phyloP scores from a whole-genome alignment of 352 stramenopile genomes.

The Pythium aquatile region DNA sequence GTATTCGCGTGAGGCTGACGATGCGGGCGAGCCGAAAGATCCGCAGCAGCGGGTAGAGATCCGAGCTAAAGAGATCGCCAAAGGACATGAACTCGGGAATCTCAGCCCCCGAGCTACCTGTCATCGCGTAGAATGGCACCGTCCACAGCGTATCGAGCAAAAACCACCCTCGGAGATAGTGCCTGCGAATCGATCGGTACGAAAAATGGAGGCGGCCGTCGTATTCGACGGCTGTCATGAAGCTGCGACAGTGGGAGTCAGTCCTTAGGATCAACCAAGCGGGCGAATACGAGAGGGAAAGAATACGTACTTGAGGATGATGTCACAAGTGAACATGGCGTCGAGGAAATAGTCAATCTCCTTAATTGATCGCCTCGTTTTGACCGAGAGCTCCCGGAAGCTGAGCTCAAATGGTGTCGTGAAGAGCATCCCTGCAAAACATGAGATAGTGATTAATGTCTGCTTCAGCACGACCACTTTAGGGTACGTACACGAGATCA shows the following conservation, averaged over 20 bases:
- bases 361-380: constrained; percentile 38
- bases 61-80: constrained; percentile 20
- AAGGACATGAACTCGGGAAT: constrained; percentile 31
- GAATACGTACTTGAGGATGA: constrained; percentile 62
- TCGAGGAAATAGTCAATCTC: constrained; percentile 66
- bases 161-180: constrained; percentile 61
- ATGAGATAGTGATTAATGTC: neutral
- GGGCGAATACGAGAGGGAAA: neutral
- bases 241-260: constrained; percentile 31
- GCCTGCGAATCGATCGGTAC: constrained; percentile 40
- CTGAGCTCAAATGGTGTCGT: constrained; percentile 71
- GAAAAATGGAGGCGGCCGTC: constrained; percentile 78
- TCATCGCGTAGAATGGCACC: constrained; percentile 61
- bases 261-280: neutral
- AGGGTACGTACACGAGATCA: constrained; percentile 61
- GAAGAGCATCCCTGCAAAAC: constrained; percentile 49
- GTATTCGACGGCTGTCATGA: constrained; percentile 70
- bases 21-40: constrained; percentile 55
- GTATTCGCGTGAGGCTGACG: constrained; percentile 49
- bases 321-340: constrained; percentile 60
- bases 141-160: constrained; percentile 61
- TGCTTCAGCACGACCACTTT: neutral
- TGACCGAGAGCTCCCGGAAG: constrained; percentile 41
- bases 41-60: constrained; percentile 51
- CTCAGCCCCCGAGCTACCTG: constrained; percentile 12